Percentiles rank a stretch among this genome's conserved stretches.
phyloP scores from a whole-genome alignment of 192 early-diverging fungal species.

The Coemansia sp. region DNA sequence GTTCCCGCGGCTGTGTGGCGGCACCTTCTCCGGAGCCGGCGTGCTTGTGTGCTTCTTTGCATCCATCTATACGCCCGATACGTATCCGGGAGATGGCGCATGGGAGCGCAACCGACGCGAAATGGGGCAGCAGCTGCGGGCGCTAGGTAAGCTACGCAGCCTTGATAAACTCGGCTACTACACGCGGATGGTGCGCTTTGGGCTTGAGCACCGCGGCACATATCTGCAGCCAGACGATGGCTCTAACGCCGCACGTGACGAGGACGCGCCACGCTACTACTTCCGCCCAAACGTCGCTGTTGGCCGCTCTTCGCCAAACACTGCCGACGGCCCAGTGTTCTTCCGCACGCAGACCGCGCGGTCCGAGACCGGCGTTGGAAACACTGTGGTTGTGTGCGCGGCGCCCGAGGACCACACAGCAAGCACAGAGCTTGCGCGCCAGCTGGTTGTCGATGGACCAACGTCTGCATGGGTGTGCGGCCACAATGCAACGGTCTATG shows the following conservation, averaged over 20 bases:
- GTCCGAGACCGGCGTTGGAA: conserved; percentile 33
- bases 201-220: conserved; percentile 31
- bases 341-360: neutral
- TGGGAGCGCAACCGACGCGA: conserved; percentile 31
- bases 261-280: conserved; percentile 46
- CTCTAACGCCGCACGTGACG: conserved; percentile 31
- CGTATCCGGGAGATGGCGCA: conserved; percentile 24
- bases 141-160: conserved; percentile 40
- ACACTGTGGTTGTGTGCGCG: conserved; percentile 18
- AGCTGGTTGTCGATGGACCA: conserved; percentile 32
- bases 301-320: neutral
- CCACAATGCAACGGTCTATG: conserved; percentile 35
- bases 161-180: conserved; percentile 30
- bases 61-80: conserved; percentile 41
- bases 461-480: conserved; percentile 26
- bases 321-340: neutral
- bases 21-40: conserved; percentile 47
- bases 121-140: conserved; percentile 42
- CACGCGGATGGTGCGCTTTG: conserved; percentile 38
- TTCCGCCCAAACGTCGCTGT: conserved; percentile 21
- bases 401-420: conserved; percentile 30
- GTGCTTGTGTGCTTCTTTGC: conserved; percentile 52
- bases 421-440: conserved; percentile 24
- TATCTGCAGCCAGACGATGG: conserved; percentile 24
- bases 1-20: conserved; percentile 56